Evolutionary conservation across 345 rosid species (phyloP).

Genomic region (Lagerstroemia speciosa): DNA sequence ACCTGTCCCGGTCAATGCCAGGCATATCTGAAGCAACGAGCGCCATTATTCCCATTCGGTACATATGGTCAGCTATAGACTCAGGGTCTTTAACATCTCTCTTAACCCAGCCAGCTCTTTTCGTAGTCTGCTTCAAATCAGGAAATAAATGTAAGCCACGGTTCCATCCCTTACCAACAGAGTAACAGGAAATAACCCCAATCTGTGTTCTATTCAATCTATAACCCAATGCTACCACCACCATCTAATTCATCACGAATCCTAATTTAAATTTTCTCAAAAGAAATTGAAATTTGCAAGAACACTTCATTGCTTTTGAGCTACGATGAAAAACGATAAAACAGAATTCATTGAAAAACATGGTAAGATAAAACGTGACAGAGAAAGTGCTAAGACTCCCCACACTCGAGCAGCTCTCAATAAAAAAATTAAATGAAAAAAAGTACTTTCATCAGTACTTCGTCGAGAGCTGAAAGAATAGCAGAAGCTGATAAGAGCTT

Average conservation of each 20-base stretch:
- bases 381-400: background rate
- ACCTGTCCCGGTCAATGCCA: slow-evolving; percentile 80
- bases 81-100: slow-evolving; percentile 72
- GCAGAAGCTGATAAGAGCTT: background rate
- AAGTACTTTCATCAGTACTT: background rate
- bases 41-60: slow-evolving; percentile 94
- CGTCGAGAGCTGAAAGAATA: background rate
- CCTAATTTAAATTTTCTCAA: background rate
- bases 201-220: background rate
- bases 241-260: background rate
- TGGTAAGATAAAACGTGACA: background rate
- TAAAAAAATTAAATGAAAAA: background rate
- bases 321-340: no score
- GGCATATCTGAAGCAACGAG: slow-evolving; percentile 70
- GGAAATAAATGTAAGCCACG: background rate
- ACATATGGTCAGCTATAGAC: slow-evolving; percentile 90
- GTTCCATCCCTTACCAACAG: background rate
- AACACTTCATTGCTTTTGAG: background rate
- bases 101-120: slow-evolving; percentile 83
- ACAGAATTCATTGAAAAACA: no score
- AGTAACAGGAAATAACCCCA: background rate
- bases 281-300: background rate
- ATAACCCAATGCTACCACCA: background rate
- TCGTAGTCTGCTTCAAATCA: slow-evolving; percentile 49
- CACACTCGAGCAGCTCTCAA: background rate